Base-by-base conservation (phyloP, 1,139 yeast species). In the Pichia sp. region DNA sequence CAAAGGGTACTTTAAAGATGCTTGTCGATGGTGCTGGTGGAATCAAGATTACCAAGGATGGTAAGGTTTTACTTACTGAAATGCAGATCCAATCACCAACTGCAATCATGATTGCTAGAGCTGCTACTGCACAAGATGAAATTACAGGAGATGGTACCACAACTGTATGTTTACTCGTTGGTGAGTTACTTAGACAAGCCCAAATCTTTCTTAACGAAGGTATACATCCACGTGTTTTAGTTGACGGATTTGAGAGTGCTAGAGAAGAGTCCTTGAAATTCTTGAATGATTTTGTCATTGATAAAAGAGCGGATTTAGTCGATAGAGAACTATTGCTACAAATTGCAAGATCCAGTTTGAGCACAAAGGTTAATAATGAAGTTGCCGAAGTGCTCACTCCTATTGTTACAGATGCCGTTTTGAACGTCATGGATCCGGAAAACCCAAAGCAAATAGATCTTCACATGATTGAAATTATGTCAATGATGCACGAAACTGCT, bases 61-160 rank as follows among this genome's bases (percentile, higher is more conserved):
- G 99, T 40, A 88, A 91, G 56, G 97, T 93, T 12, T 68, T 91
- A 46, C 67, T 91, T 43, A 75, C 86, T 21, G 98, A 91, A 58
- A 91, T 91, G 99, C 99, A 93, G 63, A 93, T 91, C 59, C 97
- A 91, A 60, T 91, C 91, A 49, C 99, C 99, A n/a, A 93, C 99
- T 3, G 99, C 99, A 0, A 94, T 91, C 25, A 84, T 93, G 94
- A 91, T 91, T 66, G 94, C 98, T 4, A 72, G 97, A 47, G 98
- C 97, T 10, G 99, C 99, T 37, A 79, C 96, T 33, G 96, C 98
- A 0, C 99, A 91, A 63, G 99, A 91, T 60, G 98, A 91, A 59
- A 87, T 93, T 57, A 85, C 98, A 12, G 99, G 99, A 35, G 99
- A 91, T 59, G 99, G 99, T 47, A 93, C 99, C 40, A 91, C 98